phyloP scores from a whole-genome alignment of 768 basidiomycete genomes.

The Arthromyces matolae region DNA sequence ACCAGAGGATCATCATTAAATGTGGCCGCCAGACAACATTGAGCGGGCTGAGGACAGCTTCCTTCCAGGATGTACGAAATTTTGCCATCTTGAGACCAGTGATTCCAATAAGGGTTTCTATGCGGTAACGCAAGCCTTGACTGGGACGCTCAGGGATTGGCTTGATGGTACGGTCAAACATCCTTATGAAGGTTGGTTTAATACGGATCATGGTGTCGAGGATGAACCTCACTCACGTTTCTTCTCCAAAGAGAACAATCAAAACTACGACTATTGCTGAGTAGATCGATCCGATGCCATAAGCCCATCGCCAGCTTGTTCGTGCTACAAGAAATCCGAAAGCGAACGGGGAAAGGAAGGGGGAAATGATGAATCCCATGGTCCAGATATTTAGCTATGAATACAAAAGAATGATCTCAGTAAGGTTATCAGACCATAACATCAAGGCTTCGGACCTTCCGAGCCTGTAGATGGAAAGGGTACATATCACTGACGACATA shows the following conservation, averaged over 20 bases:
- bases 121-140: slow-evolving; percentile 39
- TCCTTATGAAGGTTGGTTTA: too few relatives aligned
- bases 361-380: slow-evolving; percentile 58
- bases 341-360: slow-evolving; percentile 59
- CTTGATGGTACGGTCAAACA: slow-evolving; percentile 48
- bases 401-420: background rate
- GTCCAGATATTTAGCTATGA: slow-evolving; percentile 54
- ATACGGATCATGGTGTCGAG: too few relatives aligned
- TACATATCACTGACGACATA: slow-evolving; percentile 62
- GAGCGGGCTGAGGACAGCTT: slow-evolving; percentile 31
- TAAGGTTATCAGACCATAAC: background rate
- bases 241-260: slow-evolving; percentile 45
- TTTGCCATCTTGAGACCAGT: slow-evolving; percentile 50
- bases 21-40: slow-evolving; percentile 49
- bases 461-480: slow-evolving; percentile 67
- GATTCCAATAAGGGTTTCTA: slow-evolving; percentile 50
- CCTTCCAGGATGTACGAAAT: slow-evolving; percentile 33
- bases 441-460: slow-evolving; percentile 46
- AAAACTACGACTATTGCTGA: slow-evolving; percentile 39
- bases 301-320: slow-evolving; percentile 59
- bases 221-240: too few relatives aligned
- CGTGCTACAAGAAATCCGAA: slow-evolving; percentile 66
- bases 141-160: slow-evolving; percentile 37
- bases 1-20: slow-evolving; percentile 34
- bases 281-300: slow-evolving; percentile 63